These are phyloP conservation scores for Aureobasidium mangrovei DNA, from an alignment of 2,329 filamentous ascomycete species.

Conservation along the genomic window DNA sequence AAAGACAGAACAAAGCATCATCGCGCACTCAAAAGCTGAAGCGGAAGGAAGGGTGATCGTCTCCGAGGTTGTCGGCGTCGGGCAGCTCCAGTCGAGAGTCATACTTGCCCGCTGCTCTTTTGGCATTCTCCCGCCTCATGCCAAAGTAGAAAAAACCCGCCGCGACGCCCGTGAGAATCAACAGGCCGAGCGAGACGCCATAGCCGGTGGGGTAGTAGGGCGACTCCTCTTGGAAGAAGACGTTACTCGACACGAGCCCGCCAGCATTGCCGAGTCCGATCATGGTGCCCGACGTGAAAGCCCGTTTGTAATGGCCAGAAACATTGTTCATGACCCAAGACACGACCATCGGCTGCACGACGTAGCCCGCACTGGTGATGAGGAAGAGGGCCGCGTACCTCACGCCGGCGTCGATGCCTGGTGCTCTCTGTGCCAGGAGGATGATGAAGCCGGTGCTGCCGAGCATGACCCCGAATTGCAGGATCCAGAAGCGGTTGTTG, in stretches of 20 bases:
- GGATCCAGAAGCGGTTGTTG: constrained; percentile 47
- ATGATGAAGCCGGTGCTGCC: constrained; percentile 49
- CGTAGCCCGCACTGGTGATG: constrained; percentile 46
- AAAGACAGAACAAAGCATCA: no score
- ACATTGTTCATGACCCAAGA: constrained; percentile 52
- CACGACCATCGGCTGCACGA: constrained; percentile 46
- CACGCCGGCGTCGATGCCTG: constrained; percentile 32
- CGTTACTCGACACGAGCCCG: constrained; percentile 44
- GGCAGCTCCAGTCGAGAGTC: constrained; percentile 35
- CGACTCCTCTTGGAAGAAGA: constrained; percentile 41
- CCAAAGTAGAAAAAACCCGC: constrained; percentile 34
- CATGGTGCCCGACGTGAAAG: constrained; percentile 44
- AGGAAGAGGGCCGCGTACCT: constrained; percentile 50
- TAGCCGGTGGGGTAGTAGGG: constrained; percentile 38
- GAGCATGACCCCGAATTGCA: constrained; percentile 41
- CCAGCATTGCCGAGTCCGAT: constrained; percentile 44
- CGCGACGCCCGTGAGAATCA: constrained; percentile 38
- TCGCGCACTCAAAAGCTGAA: constrained; percentile 24
- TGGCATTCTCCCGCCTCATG: constrained; percentile 38
- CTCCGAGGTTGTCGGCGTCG: constrained; percentile 42
- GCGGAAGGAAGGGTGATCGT: constrained; percentile 44
- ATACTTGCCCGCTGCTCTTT: constrained; percentile 39
- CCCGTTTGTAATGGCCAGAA: constrained; percentile 49
- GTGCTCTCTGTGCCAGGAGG: constrained; percentile 38
- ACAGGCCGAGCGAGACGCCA: constrained; percentile 37